These are phyloP conservation scores for Lichtheimia hyalospora DNA, from an alignment of 371 early-diverging fungal species.

Conservation along the genomic window DNA sequence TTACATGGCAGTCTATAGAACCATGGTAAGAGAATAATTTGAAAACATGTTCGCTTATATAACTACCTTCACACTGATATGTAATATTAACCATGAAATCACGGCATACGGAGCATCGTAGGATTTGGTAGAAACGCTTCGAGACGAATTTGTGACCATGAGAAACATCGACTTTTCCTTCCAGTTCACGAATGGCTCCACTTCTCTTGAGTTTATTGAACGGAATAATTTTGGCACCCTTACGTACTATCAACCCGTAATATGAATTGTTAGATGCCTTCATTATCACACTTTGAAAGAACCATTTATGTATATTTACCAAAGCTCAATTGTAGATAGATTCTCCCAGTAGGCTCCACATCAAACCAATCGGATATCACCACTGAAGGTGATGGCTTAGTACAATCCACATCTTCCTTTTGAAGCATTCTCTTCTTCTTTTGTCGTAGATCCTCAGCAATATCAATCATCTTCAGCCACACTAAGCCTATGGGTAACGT, in stretches of 20 bases:
- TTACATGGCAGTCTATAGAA: constrained; percentile 82
- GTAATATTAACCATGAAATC: constrained; percentile 89
- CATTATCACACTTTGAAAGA: background rate
- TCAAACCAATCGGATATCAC: constrained; percentile 78
- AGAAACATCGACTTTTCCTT: constrained; percentile 74
- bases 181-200: constrained; percentile 85
- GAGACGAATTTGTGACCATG: constrained; percentile 91
- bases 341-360: constrained; percentile 90
- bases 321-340: constrained; percentile 78
- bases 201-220: constrained; percentile 80
- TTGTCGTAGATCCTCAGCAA: constrained; percentile 71
- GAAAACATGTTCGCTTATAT: background rate
- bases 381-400: background rate
- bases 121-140: constrained; percentile 86
- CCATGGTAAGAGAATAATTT: background rate
- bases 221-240: constrained; percentile 55
- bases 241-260: constrained; percentile 13
- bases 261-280: background rate
- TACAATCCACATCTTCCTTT: constrained; percentile 31
- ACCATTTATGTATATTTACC: constrained; percentile 31
- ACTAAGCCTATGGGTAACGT: constrained; percentile 70
- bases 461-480: constrained; percentile 81
- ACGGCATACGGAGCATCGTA: constrained; percentile 93
- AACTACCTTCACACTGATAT: constrained; percentile 88
- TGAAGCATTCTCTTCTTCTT: constrained; percentile 46